These are phyloP conservation scores for Meripilus lineatus DNA, from an alignment of 1,284 basidiomycete genomes.

Conservation along the genomic window DNA sequence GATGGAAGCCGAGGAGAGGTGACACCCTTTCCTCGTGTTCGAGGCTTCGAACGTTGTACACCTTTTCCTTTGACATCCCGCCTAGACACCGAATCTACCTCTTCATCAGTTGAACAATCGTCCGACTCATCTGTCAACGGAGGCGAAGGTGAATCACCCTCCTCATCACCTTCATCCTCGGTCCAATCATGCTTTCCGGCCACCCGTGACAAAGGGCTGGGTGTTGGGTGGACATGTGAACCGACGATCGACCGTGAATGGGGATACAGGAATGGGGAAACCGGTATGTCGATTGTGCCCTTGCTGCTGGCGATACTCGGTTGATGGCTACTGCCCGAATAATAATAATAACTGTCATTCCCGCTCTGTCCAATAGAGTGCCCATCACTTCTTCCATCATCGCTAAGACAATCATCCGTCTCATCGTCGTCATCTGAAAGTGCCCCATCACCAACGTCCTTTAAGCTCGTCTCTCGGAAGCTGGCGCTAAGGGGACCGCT, in stretches of 20 bases:
- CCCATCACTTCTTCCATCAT: slow-evolving; percentile 2
- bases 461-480: slow-evolving; percentile 23
- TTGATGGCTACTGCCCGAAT: too few species aligned
- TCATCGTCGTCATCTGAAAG: slow-evolving; percentile 56
- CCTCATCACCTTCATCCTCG: slow-evolving; percentile 43
- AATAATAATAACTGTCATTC: too few species aligned
- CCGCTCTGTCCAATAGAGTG: too few species aligned
- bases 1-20: slow-evolving; percentile 25
- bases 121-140: slow-evolving; percentile 25
- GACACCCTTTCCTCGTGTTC: slow-evolving; percentile 16
- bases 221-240: slow-evolving; percentile 3
- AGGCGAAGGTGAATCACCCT: slow-evolving; percentile 41
- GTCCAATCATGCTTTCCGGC: slow-evolving; percentile 47
- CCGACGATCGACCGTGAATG: slow-evolving; percentile 46
- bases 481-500: slow-evolving; percentile 19
- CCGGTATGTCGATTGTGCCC: too few species aligned
- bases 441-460: slow-evolving; percentile 71
- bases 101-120: background rate
- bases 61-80: slow-evolving; percentile 11
- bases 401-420: slow-evolving; percentile 19
- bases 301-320: too few species aligned
- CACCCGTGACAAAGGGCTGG: slow-evolving; percentile 49
- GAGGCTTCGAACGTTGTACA: background rate
- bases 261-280: slow-evolving; percentile 28
- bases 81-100: slow-evolving; percentile 11